phyloP scores from a whole-genome alignment of 2,329 filamentous ascomycete species.

The Diaporthe australafricana region DNA sequence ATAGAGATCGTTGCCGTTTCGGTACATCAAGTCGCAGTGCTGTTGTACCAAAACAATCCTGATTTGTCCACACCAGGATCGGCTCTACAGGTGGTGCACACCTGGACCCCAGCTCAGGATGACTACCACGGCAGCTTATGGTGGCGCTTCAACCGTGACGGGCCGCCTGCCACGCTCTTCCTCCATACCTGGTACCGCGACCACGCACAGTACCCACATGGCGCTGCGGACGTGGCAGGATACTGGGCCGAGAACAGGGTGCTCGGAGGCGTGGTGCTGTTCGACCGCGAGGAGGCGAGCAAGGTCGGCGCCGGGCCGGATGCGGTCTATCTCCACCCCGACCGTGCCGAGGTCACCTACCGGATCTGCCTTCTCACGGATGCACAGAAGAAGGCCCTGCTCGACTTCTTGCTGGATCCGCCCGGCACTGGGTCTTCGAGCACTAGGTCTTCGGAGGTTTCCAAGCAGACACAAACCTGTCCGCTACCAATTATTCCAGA shows the following conservation, averaged over 20 bases:
- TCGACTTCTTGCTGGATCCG: conserved; percentile 3
- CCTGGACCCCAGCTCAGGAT: conserved; percentile 42
- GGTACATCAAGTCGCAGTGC: conserved; percentile 41
- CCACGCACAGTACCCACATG: conserved; percentile 46
- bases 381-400: neutral
- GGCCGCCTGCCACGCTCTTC: conserved; percentile 43
- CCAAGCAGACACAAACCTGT: neutral
- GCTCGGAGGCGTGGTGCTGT: conserved; percentile 39
- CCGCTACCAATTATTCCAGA: neutral
- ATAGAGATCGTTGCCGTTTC: conserved; percentile 47
- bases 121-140: conserved; percentile 25
- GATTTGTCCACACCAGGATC: neutral
- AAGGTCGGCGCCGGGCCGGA: neutral
- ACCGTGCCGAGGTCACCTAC: conserved; percentile 4
- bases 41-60: neutral
- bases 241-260: conserved; percentile 46
- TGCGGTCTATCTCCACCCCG: neutral
- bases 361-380: conserved; percentile 9
- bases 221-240: conserved; percentile 43
- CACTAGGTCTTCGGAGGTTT: too few species aligned
- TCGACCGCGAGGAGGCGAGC: neutral
- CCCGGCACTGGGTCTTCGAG: neutral
- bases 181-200: conserved; percentile 43
- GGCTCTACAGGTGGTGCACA: conserved; percentile 40
- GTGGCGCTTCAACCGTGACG: conserved; percentile 24